These are phyloP conservation scores for Phaeosphaeriaceae sp. DNA, from an alignment of 2,329 filamentous ascomycete genomes.

Conservation along the genomic window DNA sequence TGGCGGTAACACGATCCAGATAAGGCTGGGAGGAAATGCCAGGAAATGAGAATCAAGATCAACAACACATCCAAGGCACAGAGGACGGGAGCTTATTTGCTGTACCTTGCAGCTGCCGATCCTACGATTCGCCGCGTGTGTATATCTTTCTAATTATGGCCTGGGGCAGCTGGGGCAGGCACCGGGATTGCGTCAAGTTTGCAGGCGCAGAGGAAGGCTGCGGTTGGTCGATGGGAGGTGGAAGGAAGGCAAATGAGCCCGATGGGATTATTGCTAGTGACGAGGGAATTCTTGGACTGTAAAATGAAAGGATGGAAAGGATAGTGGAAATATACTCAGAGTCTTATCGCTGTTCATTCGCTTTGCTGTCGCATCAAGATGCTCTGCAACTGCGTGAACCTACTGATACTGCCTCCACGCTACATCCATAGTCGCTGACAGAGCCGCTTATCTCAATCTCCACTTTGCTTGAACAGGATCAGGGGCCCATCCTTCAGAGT, in stretches of 20 bases:
- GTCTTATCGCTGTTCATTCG: not conserved
- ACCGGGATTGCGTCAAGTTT: slow-evolving; percentile 18
- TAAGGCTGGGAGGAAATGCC: slow-evolving; percentile 10
- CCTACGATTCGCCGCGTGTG: slow-evolving; percentile 3
- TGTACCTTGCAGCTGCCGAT: slow-evolving; percentile 15
- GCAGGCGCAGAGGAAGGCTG: slow-evolving; percentile 7
- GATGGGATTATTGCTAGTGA: not conserved
- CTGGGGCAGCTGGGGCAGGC: slow-evolving; percentile 7
- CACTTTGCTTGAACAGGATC: not conserved
- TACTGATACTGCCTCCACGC: not conserved
- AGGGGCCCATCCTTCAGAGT: not conserved
- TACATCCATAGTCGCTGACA: not conserved
- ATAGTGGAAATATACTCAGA: not conserved
- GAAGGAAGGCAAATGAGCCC: slow-evolving; percentile 6
- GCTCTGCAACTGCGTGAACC: not conserved
- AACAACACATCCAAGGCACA: slow-evolving; percentile 5
- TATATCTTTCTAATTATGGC: slow-evolving; percentile 8
- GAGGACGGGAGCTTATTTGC: slow-evolving; percentile 5
- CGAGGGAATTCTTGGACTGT: not conserved
- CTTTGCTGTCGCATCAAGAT: not conserved
- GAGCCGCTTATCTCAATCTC: not conserved
- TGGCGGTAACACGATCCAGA: slow-evolving; percentile 11
- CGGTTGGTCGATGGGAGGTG: slow-evolving; percentile 10
- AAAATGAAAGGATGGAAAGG: not conserved
- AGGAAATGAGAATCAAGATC: slow-evolving; percentile 8